phyloP scores from a whole-genome alignment of 1,284 basidiomycete genomes.

The Wallemia ichthyophaga region DNA sequence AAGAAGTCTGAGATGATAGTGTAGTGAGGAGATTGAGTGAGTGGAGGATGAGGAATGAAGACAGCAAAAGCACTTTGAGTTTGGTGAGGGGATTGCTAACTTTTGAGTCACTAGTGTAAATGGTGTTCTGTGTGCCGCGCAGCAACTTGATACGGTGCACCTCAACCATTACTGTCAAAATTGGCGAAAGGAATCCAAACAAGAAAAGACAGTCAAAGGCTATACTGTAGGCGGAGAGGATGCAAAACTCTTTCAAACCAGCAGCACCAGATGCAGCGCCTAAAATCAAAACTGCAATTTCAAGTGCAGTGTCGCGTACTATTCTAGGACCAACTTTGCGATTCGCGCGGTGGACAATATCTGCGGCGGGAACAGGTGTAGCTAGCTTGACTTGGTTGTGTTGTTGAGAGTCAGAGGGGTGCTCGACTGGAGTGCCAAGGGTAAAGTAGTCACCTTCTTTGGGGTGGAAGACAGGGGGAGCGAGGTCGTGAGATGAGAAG shows the following conservation, averaged over 20 bases:
- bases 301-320: conserved; percentile 70
- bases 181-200: conserved; percentile 64
- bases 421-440: conserved; percentile 9
- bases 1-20: conserved; percentile 38
- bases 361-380: conserved; percentile 33
- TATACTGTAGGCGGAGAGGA: conserved; percentile 61
- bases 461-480: conserved; percentile 13
- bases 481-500: conserved; percentile 50
- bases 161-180: conserved; percentile 83
- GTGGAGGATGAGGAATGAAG: conserved; percentile 56
- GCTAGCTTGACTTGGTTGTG: conserved; percentile 19
- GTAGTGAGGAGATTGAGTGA: conserved; percentile 81
- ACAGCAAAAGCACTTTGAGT: not conserved
- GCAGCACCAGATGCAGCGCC: conserved; percentile 66
- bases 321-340: conserved; percentile 48
- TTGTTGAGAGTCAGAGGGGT: conserved; percentile 17
- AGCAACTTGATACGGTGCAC: conserved; percentile 28
- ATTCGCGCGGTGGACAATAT: conserved; percentile 58
- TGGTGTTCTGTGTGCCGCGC: conserved; percentile 15
- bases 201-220: conserved; percentile 63
- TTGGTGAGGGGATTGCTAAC: conserved; percentile 5
- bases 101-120: conserved; percentile 4
- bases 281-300: conserved; percentile 60
- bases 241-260: conserved; percentile 80
- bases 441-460: conserved; percentile 17